A percentile compares a stretch with the other conserved stretches of the same genome.
Conservation (phyloP, 1,284 basidiomycete species). For the Megacollybia platyphylla region DNA sequence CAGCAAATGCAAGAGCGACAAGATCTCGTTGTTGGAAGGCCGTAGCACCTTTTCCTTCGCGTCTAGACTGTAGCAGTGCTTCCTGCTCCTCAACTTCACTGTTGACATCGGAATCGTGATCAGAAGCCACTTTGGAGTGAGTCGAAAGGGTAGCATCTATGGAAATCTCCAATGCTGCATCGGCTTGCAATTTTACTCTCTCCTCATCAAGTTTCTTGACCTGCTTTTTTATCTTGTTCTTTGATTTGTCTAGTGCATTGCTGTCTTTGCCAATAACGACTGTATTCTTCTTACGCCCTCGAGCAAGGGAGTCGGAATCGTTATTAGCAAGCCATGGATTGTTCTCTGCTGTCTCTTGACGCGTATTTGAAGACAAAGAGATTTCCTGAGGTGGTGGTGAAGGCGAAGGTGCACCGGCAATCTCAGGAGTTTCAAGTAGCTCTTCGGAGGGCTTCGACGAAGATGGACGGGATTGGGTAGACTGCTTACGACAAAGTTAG, state of each 20-base stretch:
- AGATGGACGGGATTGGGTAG: not conserved
- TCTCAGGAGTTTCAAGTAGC: not conserved
- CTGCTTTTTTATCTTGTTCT: slow-evolving; percentile 61
- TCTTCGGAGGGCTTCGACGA: not conserved
- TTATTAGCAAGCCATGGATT: slow-evolving; percentile 66
- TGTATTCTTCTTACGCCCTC: slow-evolving; percentile 53
- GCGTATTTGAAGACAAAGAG: slow-evolving; percentile 17
- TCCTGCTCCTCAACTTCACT: slow-evolving; percentile 64
- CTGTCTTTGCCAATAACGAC: slow-evolving; percentile 55
- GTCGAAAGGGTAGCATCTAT: slow-evolving; percentile 35
- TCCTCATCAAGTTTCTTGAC: slow-evolving; percentile 39
- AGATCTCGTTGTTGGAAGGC: slow-evolving; percentile 82
- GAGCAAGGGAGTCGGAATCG: slow-evolving; percentile 20
- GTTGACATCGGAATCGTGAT: slow-evolving; percentile 41
- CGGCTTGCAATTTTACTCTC: slow-evolving; percentile 47
- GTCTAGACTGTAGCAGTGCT: slow-evolving; percentile 28
- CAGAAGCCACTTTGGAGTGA: slow-evolving; percentile 14
- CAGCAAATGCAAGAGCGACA: slow-evolving; percentile 90
- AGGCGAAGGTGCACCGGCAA: not conserved
- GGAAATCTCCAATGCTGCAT: slow-evolving; percentile 70
- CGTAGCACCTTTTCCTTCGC: slow-evolving; percentile 25
- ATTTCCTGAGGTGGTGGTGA: slow-evolving; percentile 28
- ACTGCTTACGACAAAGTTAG: not conserved
- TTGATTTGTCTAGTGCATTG: slow-evolving; percentile 46
- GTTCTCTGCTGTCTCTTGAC: slow-evolving; percentile 5